Conservation (phyloP, 2,329 filamentous ascomycete genomes). For the Exophiala xenobiotica region DNA sequence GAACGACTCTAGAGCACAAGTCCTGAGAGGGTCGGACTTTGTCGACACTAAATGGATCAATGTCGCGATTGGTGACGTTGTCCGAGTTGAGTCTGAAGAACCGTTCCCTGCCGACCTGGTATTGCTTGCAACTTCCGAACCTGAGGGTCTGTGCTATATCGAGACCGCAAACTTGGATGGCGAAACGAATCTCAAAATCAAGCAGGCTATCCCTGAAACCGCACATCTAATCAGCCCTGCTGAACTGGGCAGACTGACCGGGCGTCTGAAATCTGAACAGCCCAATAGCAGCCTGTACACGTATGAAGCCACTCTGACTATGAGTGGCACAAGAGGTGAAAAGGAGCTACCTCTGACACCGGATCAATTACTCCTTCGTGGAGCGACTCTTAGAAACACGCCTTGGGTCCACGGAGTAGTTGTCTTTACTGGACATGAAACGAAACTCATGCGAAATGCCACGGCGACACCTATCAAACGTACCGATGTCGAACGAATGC, state of each 20-base stretch:
- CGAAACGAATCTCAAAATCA: slow-evolving; percentile 98
- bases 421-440: slow-evolving; percentile 96
- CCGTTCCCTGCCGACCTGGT: slow-evolving; percentile 94
- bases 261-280: slow-evolving; percentile 88
- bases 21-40: slow-evolving; percentile 80
- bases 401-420: slow-evolving; percentile 96
- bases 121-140: slow-evolving; percentile 89
- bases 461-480: slow-evolving; percentile 97
- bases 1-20: slow-evolving; percentile 81
- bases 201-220: slow-evolving; percentile 93
- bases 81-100: slow-evolving; percentile 90
- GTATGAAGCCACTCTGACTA: slow-evolving; percentile 92
- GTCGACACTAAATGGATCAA: slow-evolving; percentile 90
- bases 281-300: slow-evolving; percentile 98
- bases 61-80: slow-evolving; percentile 85
- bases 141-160: slow-evolving; percentile 96
- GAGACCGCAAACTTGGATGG: slow-evolving; percentile 97
- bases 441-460: slow-evolving; percentile 97
- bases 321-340: slow-evolving; percentile 86
- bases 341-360: slow-evolving; percentile 87
- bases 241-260: slow-evolving; percentile 81
- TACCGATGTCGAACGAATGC: slow-evolving; percentile 89
- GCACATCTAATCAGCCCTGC: slow-evolving; percentile 79
- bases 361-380: slow-evolving; percentile 88
- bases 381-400: slow-evolving; percentile 91